Evolutionary conservation across 2,329 filamentous ascomycete species (phyloP).

Genomic region (Xylaria polymorpha): DNA sequence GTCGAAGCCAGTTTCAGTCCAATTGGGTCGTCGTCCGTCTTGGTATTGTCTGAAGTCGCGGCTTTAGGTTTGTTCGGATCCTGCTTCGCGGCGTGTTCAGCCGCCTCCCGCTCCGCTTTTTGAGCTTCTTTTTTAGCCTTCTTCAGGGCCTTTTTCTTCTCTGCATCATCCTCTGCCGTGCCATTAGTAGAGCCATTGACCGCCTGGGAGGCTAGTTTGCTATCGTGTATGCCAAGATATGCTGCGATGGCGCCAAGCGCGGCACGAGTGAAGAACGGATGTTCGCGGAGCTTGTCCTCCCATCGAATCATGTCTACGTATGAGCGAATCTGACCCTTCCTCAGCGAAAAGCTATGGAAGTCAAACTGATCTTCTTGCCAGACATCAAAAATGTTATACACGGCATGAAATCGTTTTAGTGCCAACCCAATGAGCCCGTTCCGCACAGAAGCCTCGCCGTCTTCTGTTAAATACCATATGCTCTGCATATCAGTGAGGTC

Average conservation of each 20-base stretch:
- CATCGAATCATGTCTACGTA: constrained; percentile 97
- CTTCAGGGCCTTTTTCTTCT: constrained; percentile 88
- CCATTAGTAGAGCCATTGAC: constrained; percentile 64
- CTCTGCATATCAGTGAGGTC: constrained; percentile 99
- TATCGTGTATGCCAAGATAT: constrained; percentile 83
- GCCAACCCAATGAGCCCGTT: constrained; percentile 86
- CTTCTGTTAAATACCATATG: constrained; percentile 95
- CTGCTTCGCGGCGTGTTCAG: constrained; percentile 80
- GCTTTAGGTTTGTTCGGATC: constrained; percentile 83
- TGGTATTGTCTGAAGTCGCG: constrained; percentile 75
- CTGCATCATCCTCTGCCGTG: constrained; percentile 68
- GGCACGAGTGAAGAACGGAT: constrained; percentile 90
- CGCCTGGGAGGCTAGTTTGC: constrained; percentile 73
- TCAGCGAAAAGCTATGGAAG: constrained; percentile 96
- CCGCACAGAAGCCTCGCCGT: constrained; percentile 88
- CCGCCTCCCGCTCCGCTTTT: constrained; percentile 79
- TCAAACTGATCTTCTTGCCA: constrained; percentile 99
- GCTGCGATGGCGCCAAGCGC: constrained; percentile 84
- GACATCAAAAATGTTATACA: constrained; percentile 93
- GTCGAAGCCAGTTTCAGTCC: constrained; percentile 85
- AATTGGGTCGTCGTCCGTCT: constrained; percentile 89
- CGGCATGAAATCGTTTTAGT: constrained; percentile 88
- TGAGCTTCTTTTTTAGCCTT: constrained; percentile 87
- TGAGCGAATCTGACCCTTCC: constrained; percentile 93
- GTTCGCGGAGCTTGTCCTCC: constrained; percentile 91